phyloP scores from a whole-genome alignment of 129 eudicot species.

The Lactuca sativa region DNA sequence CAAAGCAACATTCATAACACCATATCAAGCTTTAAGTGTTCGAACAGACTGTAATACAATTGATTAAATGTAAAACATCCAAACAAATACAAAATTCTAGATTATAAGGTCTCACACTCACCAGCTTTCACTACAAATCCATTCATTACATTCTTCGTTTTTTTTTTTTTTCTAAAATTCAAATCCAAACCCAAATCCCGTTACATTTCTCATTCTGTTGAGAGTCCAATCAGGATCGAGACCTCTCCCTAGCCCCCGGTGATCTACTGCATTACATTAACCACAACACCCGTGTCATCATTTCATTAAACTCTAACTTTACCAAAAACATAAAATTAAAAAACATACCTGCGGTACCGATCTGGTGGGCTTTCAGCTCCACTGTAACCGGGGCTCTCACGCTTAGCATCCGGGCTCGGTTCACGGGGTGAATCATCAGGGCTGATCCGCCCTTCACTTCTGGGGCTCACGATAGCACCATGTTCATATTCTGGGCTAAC shows the following conservation, averaged over 20 bases:
- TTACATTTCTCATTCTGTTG: neutral
- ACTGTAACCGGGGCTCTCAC: slow-evolving; percentile 48
- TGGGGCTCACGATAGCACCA: slow-evolving; percentile 50
- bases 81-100: neutral
- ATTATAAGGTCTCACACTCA: neutral
- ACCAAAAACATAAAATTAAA: too few species aligned
- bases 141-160: slow-evolving; percentile 12
- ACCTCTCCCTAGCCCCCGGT: slow-evolving; percentile 50
- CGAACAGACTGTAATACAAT: neutral
- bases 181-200: slow-evolving; percentile 1
- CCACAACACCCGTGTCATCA: neutral
- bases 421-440: slow-evolving; percentile 49
- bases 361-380: slow-evolving; percentile 59
- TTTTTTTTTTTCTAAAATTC: neutral
- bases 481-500: slow-evolving; percentile 49
- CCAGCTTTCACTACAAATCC: slow-evolving; percentile 1
- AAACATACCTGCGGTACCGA: slow-evolving; percentile 47
- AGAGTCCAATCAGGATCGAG: slow-evolving; percentile 38
- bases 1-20: too few species aligned
- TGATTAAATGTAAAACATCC: neutral
- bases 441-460: slow-evolving; percentile 35
- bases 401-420: slow-evolving; percentile 37
- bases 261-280: slow-evolving; percentile 45
- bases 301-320: too few species aligned
- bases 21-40: too few species aligned